Conservation (phyloP, 1,139 yeast genomes). For the Meyerozyma sp. region DNA sequence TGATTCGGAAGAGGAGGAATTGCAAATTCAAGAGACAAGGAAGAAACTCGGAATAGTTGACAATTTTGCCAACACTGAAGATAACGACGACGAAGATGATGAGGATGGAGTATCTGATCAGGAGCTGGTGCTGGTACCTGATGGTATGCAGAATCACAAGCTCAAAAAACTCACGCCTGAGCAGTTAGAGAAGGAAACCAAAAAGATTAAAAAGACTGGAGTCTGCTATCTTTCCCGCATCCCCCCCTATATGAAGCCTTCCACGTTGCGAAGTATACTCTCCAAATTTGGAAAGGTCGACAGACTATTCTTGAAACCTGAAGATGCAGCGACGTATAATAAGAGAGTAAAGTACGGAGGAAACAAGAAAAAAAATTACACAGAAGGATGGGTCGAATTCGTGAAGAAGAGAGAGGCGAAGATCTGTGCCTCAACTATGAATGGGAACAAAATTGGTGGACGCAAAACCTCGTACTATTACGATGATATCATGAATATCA, state of each 20-base stretch:
- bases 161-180: conserved; percentile 48
- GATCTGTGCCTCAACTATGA: conserved; percentile 76
- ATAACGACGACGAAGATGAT: conserved; percentile 14
- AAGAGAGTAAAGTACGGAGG: conserved; percentile 84
- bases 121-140: conserved; percentile 2
- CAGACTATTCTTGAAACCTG: conserved; percentile 83
- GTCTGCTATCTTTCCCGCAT: conserved; percentile 85
- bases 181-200: conserved; percentile 52
- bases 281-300: conserved; percentile 81
- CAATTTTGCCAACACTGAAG: conserved; percentile 9
- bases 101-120: conserved; percentile 8
- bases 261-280: conserved; percentile 76
- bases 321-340: conserved; percentile 59
- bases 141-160: conserved; percentile 18
- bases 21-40: conserved; percentile 7
- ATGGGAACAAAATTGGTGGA: conserved; percentile 89
- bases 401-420: conserved; percentile 80
- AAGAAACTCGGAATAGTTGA: conserved; percentile 6
- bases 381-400: conserved; percentile 98
- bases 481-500: conserved; percentile 89
- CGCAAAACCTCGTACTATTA: conserved; percentile 88
- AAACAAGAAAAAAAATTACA: conserved; percentile 81
- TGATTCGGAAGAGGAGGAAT: conserved; percentile 7
- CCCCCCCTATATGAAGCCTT: conserved; percentile 97
- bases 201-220: conserved; percentile 69